Percentiles rank a stretch among this genome's conserved stretches.
Evolutionary conservation across 2,329 filamentous ascomycete species (phyloP).

Genomic region (Alternaria sp.): DNA sequence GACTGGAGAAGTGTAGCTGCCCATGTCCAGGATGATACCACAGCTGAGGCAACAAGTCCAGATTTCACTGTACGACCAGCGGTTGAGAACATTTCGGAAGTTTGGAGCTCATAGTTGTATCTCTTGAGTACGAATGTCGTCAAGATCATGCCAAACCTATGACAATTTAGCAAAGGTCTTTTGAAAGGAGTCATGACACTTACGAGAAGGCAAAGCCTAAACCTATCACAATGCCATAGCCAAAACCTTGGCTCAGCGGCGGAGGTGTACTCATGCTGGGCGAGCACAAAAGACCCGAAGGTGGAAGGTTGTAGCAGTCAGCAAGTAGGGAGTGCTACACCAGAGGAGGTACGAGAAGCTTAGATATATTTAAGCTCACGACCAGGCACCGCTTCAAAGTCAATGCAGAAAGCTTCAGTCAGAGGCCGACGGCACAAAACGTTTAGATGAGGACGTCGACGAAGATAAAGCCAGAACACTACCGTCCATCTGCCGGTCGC

Average conservation of each 20-base stretch:
- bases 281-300: neutral
- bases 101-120: slow-evolving; percentile 81
- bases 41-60: slow-evolving; percentile 84
- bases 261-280: slow-evolving; percentile 27
- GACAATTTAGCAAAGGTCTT: slow-evolving; percentile 15
- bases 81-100: slow-evolving; percentile 91
- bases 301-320: neutral
- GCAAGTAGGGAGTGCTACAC: neutral
- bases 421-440: neutral
- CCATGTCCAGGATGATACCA: slow-evolving; percentile 96
- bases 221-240: slow-evolving; percentile 81
- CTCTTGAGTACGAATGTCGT: slow-evolving; percentile 75
- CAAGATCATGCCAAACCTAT: slow-evolving; percentile 71
- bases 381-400: neutral
- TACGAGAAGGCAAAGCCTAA: slow-evolving; percentile 75
- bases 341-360: neutral
- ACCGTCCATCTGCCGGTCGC: slow-evolving; percentile 8
- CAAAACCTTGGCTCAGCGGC: slow-evolving; percentile 66
- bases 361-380: neutral
- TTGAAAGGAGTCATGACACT: slow-evolving; percentile 21
- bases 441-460: slow-evolving; percentile 3
- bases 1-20: slow-evolving; percentile 83
- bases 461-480: slow-evolving; percentile 21
- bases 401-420: neutral
- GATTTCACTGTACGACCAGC: slow-evolving; percentile 89